These are phyloP conservation scores for Corchorus olitorius DNA, from an alignment of 345 rosid species.

Conservation along the genomic window DNA sequence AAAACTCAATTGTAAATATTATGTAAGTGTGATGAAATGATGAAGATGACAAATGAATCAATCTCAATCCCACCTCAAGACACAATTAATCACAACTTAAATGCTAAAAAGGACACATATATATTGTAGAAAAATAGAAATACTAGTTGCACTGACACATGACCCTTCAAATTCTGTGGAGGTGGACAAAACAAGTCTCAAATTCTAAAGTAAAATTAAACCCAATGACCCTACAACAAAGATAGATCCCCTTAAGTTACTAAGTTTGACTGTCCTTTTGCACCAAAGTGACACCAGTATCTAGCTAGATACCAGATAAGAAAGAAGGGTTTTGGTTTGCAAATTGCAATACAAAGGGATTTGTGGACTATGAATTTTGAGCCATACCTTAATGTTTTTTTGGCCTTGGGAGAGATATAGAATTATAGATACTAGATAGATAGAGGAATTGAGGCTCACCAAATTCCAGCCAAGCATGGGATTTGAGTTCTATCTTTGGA, in stretches of 20 bases:
- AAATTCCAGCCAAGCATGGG: not conserved
- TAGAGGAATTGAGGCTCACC: conserved; percentile 11
- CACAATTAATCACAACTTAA: not conserved
- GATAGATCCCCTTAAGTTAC: not conserved
- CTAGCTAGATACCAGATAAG: conserved; percentile 11
- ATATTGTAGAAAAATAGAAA: too few species aligned
- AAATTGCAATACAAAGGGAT: not conserved
- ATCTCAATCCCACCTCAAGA: not conserved
- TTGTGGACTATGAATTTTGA: not conserved
- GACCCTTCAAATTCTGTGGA: not conserved
- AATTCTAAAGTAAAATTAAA: not conserved
- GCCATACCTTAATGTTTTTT: not conserved
- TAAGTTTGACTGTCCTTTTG: not conserved
- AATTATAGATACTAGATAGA: not conserved
- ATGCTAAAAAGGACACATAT: not conserved
- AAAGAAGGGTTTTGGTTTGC: not conserved
- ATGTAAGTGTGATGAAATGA: not conserved
- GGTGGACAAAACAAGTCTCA: conserved; percentile 13
- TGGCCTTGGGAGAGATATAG: not conserved
- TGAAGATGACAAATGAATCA: not conserved
- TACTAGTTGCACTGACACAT: not conserved
- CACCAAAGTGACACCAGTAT: not conserved
- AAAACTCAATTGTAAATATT: too few species aligned
- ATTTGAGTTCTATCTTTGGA: not conserved
- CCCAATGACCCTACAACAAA: not conserved